These are phyloP conservation scores for Fusarium humuli DNA, from an alignment of 2,329 filamentous ascomycete species.

Conservation along the genomic window DNA sequence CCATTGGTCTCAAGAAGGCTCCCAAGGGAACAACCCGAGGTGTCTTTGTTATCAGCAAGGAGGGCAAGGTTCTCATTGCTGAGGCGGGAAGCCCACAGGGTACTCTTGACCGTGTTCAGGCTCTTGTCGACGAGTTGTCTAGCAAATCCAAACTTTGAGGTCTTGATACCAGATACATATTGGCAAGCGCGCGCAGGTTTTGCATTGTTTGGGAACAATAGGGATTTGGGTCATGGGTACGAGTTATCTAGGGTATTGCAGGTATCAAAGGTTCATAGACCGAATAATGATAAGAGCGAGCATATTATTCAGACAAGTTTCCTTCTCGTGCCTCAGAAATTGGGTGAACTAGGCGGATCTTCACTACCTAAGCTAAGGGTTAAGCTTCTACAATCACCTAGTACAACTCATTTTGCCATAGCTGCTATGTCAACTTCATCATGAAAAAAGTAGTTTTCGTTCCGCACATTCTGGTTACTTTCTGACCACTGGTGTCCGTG, in stretches of 20 bases:
- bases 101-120: slow-evolving; percentile 81
- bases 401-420: background rate
- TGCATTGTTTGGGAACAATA: background rate
- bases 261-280: slow-evolving; percentile 9
- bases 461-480: too few relatives aligned
- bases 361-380: too few relatives aligned
- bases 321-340: background rate
- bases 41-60: slow-evolving; percentile 87
- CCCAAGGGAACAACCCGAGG: slow-evolving; percentile 85
- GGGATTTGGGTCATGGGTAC: background rate
- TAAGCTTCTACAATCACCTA: background rate
- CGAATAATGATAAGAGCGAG: slow-evolving; percentile 1
- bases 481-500: too few relatives aligned
- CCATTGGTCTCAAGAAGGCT: slow-evolving; percentile 89
- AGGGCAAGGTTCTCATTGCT: slow-evolving; percentile 80
- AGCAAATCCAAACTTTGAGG: slow-evolving; percentile 35
- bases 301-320: background rate
- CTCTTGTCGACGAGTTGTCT: slow-evolving; percentile 67
- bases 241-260: background rate
- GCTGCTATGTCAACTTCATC: background rate
- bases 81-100: slow-evolving; percentile 81
- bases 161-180: background rate
- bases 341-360: accelerated
- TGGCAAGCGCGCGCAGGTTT: background rate
- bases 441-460: too few relatives aligned